Evolutionary conservation across 352 stramenopile species (phyloP).

Genomic region (Albugo candida): DNA sequence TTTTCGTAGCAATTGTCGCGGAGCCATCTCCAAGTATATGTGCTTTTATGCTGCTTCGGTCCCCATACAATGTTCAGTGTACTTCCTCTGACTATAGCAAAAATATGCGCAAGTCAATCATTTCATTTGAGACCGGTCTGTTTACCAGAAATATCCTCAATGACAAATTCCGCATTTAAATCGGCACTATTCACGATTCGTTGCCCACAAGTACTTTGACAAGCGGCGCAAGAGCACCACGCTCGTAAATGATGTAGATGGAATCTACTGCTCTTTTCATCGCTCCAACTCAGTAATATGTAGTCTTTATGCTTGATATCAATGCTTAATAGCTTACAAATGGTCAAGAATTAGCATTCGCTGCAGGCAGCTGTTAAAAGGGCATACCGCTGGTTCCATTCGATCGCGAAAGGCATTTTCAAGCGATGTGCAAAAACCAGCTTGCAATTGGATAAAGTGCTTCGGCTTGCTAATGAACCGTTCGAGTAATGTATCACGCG

Average conservation of each 20-base stretch:
- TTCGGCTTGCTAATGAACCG: too few species aligned
- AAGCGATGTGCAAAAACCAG: too few species aligned
- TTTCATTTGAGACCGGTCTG: not conserved
- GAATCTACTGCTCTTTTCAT: slow-evolving; percentile 44
- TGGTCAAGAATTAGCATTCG: too few species aligned
- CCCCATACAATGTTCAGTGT: slow-evolving; percentile 48
- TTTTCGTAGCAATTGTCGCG: slow-evolving; percentile 62
- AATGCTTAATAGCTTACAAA: too few species aligned
- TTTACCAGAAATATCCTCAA: slow-evolving; percentile 56
- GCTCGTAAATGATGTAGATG: slow-evolving; percentile 55
- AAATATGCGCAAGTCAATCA: not conserved
- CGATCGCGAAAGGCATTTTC: too few species aligned
- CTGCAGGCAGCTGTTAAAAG: too few species aligned
- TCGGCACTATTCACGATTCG: slow-evolving; percentile 61
- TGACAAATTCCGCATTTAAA: slow-evolving; percentile 23
- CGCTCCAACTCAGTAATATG: slow-evolving; percentile 59
- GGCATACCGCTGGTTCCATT: too few species aligned
- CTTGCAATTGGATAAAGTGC: too few species aligned
- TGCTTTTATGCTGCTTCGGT: slow-evolving; percentile 40
- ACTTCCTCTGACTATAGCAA: slow-evolving; percentile 37
- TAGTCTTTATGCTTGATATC: slow-evolving; percentile 48
- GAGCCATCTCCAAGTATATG: slow-evolving; percentile 45
- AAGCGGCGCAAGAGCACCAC: slow-evolving; percentile 52
- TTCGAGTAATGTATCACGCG: too few species aligned
- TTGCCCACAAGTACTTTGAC: slow-evolving; percentile 56